Conservation (phyloP, 2,329 filamentous ascomycete genomes). For the Dothistroma pini region DNA sequence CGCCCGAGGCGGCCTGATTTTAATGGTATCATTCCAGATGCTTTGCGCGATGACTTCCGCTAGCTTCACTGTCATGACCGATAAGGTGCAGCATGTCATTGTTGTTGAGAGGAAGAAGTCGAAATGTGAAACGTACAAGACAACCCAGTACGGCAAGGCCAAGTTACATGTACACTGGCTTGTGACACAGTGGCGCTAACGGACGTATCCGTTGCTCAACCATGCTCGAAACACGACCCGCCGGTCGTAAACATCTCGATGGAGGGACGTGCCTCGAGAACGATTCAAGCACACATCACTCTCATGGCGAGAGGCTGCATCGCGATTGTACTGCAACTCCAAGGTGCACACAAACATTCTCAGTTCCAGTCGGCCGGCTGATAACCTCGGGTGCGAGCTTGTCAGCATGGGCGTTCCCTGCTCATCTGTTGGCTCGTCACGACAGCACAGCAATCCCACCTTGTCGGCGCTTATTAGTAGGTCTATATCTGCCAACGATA, state of each 20-base stretch:
- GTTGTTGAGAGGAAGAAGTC: background rate
- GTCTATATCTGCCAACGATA: background rate
- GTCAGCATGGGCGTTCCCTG: background rate
- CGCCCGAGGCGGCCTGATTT: no score
- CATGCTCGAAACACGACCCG: background rate
- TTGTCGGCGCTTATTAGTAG: background rate
- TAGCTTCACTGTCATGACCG: no score
- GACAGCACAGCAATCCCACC: background rate
- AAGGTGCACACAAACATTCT: no score
- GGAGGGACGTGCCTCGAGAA: no score
- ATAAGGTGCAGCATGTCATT: background rate
- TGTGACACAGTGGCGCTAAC: background rate
- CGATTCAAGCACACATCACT: background rate
- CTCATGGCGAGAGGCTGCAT: background rate
- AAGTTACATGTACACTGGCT: background rate
- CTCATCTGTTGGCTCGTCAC: background rate
- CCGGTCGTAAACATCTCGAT: background rate
- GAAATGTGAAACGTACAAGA: background rate
- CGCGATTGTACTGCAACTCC: no score
- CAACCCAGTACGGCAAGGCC: background rate
- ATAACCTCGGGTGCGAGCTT: background rate
- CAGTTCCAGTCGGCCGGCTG: background rate
- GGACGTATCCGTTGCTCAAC: background rate
- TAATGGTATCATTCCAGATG: no score
- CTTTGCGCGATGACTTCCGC: no score